Conservation (phyloP, 2,329 filamentous ascomycete species). For the Colletotrichum eleusines region DNA sequence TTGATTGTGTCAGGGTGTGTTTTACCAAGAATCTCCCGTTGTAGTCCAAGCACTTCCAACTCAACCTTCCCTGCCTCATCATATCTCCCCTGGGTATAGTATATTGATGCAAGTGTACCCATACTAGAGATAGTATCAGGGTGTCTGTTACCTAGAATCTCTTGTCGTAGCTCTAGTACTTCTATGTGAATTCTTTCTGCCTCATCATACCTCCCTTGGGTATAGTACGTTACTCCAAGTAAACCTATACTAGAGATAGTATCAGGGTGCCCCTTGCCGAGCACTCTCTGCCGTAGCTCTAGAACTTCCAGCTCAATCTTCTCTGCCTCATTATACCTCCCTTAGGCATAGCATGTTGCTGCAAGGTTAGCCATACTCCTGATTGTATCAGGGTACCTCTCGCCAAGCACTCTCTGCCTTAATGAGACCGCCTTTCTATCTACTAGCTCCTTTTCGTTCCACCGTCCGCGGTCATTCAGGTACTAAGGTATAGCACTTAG, state of each 20-base stretch:
- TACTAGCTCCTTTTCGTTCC: background rate
- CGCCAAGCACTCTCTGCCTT: background rate
- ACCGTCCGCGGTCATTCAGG: background rate
- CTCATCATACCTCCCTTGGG: too few relatives aligned
- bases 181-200: too few relatives aligned
- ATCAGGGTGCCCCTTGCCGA: too few relatives aligned
- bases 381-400: background rate
- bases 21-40: background rate
- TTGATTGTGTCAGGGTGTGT: background rate
- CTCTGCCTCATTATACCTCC: background rate
- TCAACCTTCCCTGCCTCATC: background rate
- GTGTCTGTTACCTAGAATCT: background rate
- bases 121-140: background rate
- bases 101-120: background rate
- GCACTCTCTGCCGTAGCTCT: background rate
- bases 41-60: background rate
- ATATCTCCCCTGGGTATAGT: background rate
- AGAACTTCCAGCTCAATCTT: background rate
- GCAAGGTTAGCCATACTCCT: background rate
- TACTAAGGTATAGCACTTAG: background rate
- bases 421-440: background rate
- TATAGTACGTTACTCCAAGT: too few relatives aligned
- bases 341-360: background rate
- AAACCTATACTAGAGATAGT: too few relatives aligned
- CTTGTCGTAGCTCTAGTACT: too few relatives aligned